Evolutionary conservation across 1,284 basidiomycete genomes (phyloP).

Genomic region (Cryptococcus sp.): DNA sequence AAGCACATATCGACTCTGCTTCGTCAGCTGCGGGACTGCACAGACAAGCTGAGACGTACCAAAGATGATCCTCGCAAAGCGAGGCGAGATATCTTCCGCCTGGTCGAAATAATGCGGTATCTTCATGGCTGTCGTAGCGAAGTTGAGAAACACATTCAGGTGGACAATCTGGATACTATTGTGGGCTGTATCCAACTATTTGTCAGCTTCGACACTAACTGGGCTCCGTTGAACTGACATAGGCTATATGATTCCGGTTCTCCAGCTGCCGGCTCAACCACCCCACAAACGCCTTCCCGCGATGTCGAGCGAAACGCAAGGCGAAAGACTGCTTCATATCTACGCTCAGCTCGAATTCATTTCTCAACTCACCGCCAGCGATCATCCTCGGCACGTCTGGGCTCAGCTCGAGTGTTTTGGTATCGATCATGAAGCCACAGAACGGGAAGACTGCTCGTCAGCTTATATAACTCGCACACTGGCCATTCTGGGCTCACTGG

Average conservation of each 20-base stretch:
- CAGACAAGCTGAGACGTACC: slow-evolving; percentile 47
- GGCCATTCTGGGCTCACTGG: slow-evolving; percentile 1
- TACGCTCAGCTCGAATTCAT: slow-evolving; percentile 6
- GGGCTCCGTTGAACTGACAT: slow-evolving; percentile 22
- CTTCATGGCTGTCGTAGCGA: slow-evolving; percentile 80
- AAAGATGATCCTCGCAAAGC: slow-evolving; percentile 53
- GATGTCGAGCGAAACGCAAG: slow-evolving; percentile 27
- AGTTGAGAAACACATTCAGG: slow-evolving; percentile 79
- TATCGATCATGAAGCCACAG: slow-evolving; percentile 79
- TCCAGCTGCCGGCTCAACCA: slow-evolving; percentile 46
- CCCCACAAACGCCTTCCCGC: slow-evolving; percentile 32
- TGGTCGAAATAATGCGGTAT: slow-evolving; percentile 70
- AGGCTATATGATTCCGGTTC: slow-evolving; percentile 45
- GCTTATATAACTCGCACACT: not conserved
- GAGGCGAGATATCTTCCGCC: slow-evolving; percentile 33
- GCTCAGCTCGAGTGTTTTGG: slow-evolving; percentile 65
- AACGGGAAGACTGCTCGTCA: slow-evolving; percentile 68
- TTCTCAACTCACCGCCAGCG: slow-evolving; percentile 52
- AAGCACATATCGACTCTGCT: slow-evolving; percentile 22
- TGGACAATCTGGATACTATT: slow-evolving; percentile 63
- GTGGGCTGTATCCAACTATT: slow-evolving; percentile 60
- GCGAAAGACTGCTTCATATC: slow-evolving; percentile 44
- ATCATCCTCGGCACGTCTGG: slow-evolving; percentile 66
- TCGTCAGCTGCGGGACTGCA: not conserved
- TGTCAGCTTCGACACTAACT: not conserved